A percentile compares a stretch with the other conserved stretches of the same genome.
phyloP scores from a whole-genome alignment of 495 filamentous ascomycete genomes.

The Xylaria curta region DNA sequence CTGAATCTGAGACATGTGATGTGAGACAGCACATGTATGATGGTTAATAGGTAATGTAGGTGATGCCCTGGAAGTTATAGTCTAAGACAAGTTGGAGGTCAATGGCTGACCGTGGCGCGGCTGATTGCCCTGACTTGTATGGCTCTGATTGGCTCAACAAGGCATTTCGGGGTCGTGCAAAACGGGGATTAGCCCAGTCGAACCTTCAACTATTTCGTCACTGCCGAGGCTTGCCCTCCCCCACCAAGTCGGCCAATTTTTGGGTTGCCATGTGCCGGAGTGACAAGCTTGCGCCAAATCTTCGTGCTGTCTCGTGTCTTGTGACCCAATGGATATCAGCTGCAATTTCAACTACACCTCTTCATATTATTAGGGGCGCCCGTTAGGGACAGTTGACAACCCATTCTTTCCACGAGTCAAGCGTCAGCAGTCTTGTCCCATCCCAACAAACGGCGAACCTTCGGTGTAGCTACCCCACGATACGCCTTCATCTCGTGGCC shows the following conservation, averaged over 20 bases:
- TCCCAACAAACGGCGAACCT: conserved; percentile 22
- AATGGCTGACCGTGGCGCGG: conserved; percentile 14
- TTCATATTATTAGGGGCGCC: background rate
- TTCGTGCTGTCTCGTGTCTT: conserved; percentile 10
- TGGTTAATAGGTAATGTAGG: background rate
- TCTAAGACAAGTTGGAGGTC: background rate
- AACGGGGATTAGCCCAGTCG: background rate
- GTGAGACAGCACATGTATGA: background rate
- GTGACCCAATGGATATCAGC: background rate
- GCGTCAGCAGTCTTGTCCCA: background rate
- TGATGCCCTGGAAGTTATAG: background rate
- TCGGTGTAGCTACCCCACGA: conserved; percentile 17
- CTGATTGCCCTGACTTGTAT: background rate
- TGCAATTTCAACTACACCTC: too few species aligned
- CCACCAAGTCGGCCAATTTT: conserved; percentile 14
- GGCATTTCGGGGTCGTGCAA: background rate
- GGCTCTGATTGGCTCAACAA: conserved; percentile 22
- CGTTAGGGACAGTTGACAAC: background rate
- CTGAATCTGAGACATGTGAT: background rate
- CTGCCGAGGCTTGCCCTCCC: conserved; percentile 18
- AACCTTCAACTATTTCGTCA: conserved; percentile 13
- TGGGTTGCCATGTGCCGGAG: conserved; percentile 10
- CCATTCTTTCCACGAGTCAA: conserved; percentile 1
- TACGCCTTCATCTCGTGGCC: background rate
- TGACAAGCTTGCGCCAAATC: background rate